Percentiles rank a stretch among this genome's conserved stretches.
These are phyloP conservation scores for Sabuloglossum arenarium DNA, from an alignment of 495 filamentous ascomycete genomes.

Conservation along the genomic window DNA sequence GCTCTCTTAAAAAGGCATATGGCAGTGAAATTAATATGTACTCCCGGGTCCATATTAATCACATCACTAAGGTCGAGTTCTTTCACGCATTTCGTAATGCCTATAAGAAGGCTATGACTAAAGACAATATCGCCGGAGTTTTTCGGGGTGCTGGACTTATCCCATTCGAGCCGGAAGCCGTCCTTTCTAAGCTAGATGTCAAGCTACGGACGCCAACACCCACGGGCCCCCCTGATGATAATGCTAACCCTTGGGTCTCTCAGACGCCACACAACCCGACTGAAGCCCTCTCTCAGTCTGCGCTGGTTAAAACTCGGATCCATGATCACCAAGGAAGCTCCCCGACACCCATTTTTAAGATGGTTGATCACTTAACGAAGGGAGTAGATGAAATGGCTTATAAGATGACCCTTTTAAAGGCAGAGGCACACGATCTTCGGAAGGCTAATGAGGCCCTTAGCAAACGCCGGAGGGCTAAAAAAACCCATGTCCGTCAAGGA, in stretches of 20 bases:
- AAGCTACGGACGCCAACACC: slow-evolving; percentile 8
- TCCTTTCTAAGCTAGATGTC: not conserved
- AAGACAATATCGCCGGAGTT: not conserved
- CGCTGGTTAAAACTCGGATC: slow-evolving; percentile 7
- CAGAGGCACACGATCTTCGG: slow-evolving; percentile 5
- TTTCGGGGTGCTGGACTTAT: not conserved
- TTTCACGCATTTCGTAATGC: not conserved
- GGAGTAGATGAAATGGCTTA: slow-evolving; percentile 6
- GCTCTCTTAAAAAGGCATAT: slow-evolving; percentile 8
- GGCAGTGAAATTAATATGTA: slow-evolving; percentile 3
- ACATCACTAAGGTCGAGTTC: slow-evolving; percentile 9
- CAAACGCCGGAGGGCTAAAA: slow-evolving; percentile 12
- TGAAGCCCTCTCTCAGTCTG: slow-evolving; percentile 8
- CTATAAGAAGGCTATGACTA: not conserved
- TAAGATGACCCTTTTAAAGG: slow-evolving; percentile 6
- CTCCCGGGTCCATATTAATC: not conserved
- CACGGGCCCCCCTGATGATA: not conserved
- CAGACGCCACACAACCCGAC: slow-evolving; percentile 8
- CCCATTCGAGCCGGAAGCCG: not conserved
- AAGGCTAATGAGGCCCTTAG: slow-evolving; percentile 10
- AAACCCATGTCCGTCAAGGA: slow-evolving; percentile 6
- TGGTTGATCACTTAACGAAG: slow-evolving; percentile 6
- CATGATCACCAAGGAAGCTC: slow-evolving; percentile 10
- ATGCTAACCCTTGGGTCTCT: slow-evolving; percentile 8
- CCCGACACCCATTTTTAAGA: slow-evolving; percentile 8